Base-by-base conservation (phyloP, 192 early-diverging fungal species). In the Kickxella alabastrina region DNA sequence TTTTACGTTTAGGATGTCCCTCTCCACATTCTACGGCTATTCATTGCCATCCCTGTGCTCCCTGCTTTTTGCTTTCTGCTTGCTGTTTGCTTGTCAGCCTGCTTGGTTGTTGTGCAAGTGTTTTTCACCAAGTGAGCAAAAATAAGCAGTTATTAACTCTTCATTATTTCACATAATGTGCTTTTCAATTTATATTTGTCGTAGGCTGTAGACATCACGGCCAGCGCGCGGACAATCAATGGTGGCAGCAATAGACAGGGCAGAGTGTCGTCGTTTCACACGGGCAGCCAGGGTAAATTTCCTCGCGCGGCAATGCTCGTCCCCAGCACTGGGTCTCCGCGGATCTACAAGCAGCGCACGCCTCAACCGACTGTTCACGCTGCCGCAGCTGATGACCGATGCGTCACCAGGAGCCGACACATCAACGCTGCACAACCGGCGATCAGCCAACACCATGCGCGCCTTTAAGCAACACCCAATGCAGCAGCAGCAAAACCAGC, bases 251-350 rank as follows among this genome's bases (percentile, higher is more conserved):
- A n/a, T n/a, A n/a, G n/a, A 12, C 31, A 32, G 31, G 43, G 43
- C 45, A 29, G 45, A 24, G 27, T 47, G 28, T 25, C 45, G n/a
- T n/a, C 45, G 18, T 25, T 22, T 10, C 25, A 32, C 12, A 47
- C 45, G 15, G 45, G 45, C 45, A 47, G 45, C 45, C n/a, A 47
- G 54, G 28, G 49, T 10, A 46, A 34, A 43, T 25, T 46, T 12
- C 47, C 54, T 21, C 65, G 65, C 53, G 18, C 52, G n/a, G 60
- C 57, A 41, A 46, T 68, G 52, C 56, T 44, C 12, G 37, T 65
- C n/a, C 15, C 54, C 8, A 44, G 46, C 10, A 24, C 46, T 18
- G 63, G 59, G 7, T 52, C 64, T 6, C 56, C 64, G 29, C 50
- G 64, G 44, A 25, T 59, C 45, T 25, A 29, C 23, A 34, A 51